phyloP scores from a whole-genome alignment of 345 rosid species.

The Hevea brasiliensis region DNA sequence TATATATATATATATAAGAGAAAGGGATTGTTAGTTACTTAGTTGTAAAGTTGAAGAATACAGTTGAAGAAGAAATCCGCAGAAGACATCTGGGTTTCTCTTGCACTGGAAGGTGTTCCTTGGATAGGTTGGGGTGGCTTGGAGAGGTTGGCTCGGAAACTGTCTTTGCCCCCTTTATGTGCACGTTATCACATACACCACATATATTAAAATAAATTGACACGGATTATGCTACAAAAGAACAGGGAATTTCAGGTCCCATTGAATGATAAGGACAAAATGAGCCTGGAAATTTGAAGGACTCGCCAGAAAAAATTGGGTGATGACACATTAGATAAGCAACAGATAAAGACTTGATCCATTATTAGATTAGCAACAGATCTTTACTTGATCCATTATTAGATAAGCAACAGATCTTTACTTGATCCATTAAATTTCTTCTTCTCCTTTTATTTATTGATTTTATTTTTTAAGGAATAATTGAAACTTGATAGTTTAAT shows the following conservation, averaged over 20 bases:
- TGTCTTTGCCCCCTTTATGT: conserved; percentile 15
- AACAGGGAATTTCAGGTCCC: background rate
- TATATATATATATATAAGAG: background rate
- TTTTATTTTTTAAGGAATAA: too few relatives aligned
- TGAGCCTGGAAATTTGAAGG: background rate
- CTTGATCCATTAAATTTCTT: too few relatives aligned
- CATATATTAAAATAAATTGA: background rate
- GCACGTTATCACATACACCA: conserved; percentile 16
- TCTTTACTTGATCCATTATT: too few relatives aligned
- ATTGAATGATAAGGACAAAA: background rate
- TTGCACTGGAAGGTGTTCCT: conserved; percentile 31
- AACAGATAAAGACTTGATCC: background rate
- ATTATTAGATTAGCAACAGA: too few relatives aligned
- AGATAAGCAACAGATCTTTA: too few relatives aligned
- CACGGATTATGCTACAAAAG: too few relatives aligned
- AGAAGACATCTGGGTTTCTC: conserved; percentile 23
- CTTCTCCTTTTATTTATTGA: too few relatives aligned
- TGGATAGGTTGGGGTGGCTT: conserved; percentile 16
- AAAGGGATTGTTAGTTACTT: conserved; percentile 16
- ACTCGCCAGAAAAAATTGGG: background rate
- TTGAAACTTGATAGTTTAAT: too few relatives aligned
- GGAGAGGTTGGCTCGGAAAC: background rate
- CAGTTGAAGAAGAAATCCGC: background rate
- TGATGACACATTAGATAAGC: background rate
- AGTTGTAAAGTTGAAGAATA: conserved; percentile 31